Base-by-base conservation (phyloP, 1,284 basidiomycete species). In the Trichosporon coremiiforme region DNA sequence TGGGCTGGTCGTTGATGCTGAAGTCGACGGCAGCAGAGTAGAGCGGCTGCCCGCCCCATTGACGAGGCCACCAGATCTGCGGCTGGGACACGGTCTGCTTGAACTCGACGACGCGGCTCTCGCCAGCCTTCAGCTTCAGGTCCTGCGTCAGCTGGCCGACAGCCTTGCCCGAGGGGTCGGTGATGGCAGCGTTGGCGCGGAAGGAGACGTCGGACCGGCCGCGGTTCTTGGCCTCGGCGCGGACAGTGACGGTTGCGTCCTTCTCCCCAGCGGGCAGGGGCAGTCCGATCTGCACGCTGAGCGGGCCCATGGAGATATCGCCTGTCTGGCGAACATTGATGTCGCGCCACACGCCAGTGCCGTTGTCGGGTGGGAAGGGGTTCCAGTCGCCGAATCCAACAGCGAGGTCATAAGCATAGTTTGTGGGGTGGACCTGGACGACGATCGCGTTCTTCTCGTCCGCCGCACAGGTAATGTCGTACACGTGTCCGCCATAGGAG, bases 351-450 rank as follows among this genome's bases (percentile, higher is more conserved):
- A 62, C 57, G 17, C 57, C 57, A 4, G 57, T 62, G 1, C 57
- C 57, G 57, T 62, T 62, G 57, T 62, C 57, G 29, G 57, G 57
- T 0, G 57, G 7, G 57, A 35, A 62, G 29, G 57, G 57, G 57
- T 62, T 62, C 57, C 57, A 62, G 57, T 62, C 57, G 57, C 10
- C 57, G 57, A 62, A 62, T 4, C 57, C 57, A 31, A 62, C 31
- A 15, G 57, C 57, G 31, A 62, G 57, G 57, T 62, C 31, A 17
- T 62, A 62, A 6, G 29, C 29, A 29, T 62, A 62, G 4, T 15
- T 12, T 10, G 57, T 62, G 15, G 57, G 57, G 33, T 62, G 57
- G 2, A 33, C 57, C 57, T 62, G 57, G 29, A 62, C 57, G 17
- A 62, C 15, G 29, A 62, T 15, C 1, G 57, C 57, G 33, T 62